Percentiles rank a stretch among this genome's conserved stretches.
These are phyloP conservation scores for Saturnispora dispora DNA, from an alignment of 805 yeast genomes.

Conservation along the genomic window DNA sequence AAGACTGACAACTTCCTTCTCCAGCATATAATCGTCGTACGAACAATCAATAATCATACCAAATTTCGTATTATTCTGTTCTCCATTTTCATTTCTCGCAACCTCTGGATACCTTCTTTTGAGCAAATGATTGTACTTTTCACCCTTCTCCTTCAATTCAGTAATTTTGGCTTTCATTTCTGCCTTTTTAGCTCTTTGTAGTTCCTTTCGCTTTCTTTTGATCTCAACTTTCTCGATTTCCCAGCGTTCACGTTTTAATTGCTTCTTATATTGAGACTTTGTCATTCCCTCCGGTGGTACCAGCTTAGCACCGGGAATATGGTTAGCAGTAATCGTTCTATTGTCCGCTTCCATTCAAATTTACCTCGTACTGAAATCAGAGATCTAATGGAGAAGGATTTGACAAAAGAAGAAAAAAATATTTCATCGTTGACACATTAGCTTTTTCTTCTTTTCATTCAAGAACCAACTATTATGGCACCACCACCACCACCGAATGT, in stretches of 20 bases:
- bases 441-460: not conserved
- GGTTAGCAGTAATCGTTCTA: not conserved
- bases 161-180: conserved; percentile 24
- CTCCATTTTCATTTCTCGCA: conserved; percentile 22
- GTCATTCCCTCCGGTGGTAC: conserved; percentile 79
- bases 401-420: not conserved
- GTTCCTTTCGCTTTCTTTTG: conserved; percentile 43
- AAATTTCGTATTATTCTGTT: conserved; percentile 42
- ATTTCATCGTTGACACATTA: not conserved
- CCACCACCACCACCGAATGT: conserved; percentile 62
- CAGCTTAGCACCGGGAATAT: conserved; percentile 12
- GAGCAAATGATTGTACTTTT: conserved; percentile 29
- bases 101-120: conserved; percentile 25
- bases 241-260: conserved; percentile 43
- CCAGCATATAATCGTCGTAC: conserved; percentile 84
- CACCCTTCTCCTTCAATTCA: conserved; percentile 31
- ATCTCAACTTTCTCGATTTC: conserved; percentile 58
- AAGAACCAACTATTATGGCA: conserved; percentile 27
- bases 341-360: not conserved
- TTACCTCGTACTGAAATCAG: not conserved
- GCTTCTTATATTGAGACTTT: conserved; percentile 74
- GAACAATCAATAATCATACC: conserved; percentile 75
- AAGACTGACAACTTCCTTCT: conserved; percentile 58
- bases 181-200: conserved; percentile 37
- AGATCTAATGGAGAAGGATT: not conserved